phyloP scores from a whole-genome alignment of 352 stramenopile genomes.

The Pythium vanterpoolii region DNA sequence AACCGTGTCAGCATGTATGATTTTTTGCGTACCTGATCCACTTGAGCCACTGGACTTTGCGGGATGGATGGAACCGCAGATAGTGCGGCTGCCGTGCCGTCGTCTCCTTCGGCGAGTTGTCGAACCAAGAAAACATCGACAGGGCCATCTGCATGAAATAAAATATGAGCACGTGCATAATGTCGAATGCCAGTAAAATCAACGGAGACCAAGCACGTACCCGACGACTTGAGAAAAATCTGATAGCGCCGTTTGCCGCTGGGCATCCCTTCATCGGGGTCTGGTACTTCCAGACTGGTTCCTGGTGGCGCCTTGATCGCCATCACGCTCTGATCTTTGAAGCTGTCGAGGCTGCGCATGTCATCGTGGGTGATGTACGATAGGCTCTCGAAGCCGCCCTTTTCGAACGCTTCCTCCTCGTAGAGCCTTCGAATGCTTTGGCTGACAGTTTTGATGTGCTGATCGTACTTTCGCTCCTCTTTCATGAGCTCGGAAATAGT shows the following conservation, averaged over 20 bases:
- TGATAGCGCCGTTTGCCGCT: constrained; percentile 88
- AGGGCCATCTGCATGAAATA: constrained; percentile 53
- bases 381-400: constrained; percentile 73
- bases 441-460: constrained; percentile 81
- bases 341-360: constrained; percentile 81
- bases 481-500: constrained; percentile 78
- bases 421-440: constrained; percentile 81
- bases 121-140: constrained; percentile 91
- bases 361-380: constrained; percentile 88
- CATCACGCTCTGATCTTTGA: constrained; percentile 90
- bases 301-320: constrained; percentile 92
- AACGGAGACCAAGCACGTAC: constrained; percentile 21
- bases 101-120: constrained; percentile 40
- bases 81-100: constrained; percentile 7
- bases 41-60: constrained; percentile 34
- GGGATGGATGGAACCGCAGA: constrained; percentile 15
- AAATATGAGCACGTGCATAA: background rate
- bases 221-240: constrained; percentile 92
- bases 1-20: background rate
- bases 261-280: constrained; percentile 93
- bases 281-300: constrained; percentile 93
- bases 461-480: constrained; percentile 81
- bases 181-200: background rate
- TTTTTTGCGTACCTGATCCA: constrained; percentile 50
- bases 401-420: constrained; percentile 79